Base-by-base conservation (phyloP, 202 grass and related monocot species). In the Panicum hallii region DNA sequence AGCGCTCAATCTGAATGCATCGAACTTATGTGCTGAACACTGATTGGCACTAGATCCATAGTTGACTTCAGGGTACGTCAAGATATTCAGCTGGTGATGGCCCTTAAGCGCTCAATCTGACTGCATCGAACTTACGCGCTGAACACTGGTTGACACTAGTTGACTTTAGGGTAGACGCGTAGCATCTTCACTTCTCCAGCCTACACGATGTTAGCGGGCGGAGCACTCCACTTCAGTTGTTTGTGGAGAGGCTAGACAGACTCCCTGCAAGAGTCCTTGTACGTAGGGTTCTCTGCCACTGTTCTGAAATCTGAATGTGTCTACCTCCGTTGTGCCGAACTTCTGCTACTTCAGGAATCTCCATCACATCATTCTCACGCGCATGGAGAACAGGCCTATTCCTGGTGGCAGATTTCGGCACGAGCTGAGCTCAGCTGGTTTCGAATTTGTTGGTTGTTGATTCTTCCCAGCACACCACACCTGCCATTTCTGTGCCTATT, bases 1-100 rank as follows among this genome's bases (percentile, higher is more conserved):
- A 40, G 61, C 53, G 63, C 34, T 17, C 49, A 77, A 30, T 82
- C 50, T 82, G 47, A 82, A 73, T 67, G 34, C 86, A 78, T 80
- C 28, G 56, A 82, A 74, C 47, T 78, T 52, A 73, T 63, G 26
- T 7, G 66, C 7, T 53, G 63, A 85, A 70, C 52, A 63, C 52
- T 52, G 43, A 43, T 62, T 67, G 78, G 67, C 22, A 48, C 17
- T 67, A 87, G 50, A 23, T 74, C 50, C 22, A 19, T 58, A 50
- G 40, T 49, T 85, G 54, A 70, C 32, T 85, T 65, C 12, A 74
- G 48, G 61, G 17, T 34, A 34, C 34, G 30, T 67, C 48, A 74
- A 70, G 66, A 44, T 66, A 26, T 67, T 50, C 28, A 76, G 60
- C 41, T 63, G 45, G 70, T 54, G 22, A 83, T 46, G 23, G 36